phyloP scores from a whole-genome alignment of 2,329 filamentous ascomycete species.

The Helotiales sp. region DNA sequence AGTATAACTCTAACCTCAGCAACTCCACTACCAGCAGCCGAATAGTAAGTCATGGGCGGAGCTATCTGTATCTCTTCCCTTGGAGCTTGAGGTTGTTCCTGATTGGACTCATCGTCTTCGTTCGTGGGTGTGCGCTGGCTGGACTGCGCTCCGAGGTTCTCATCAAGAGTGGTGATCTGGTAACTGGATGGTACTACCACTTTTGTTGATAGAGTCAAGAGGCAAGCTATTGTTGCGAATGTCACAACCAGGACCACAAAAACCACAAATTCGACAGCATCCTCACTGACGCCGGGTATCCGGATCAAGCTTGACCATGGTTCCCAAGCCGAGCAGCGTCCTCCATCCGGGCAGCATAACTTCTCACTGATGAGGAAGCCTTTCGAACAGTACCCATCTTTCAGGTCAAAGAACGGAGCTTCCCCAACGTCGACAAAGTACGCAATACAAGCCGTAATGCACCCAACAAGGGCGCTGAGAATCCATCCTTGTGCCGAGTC shows the following conservation, averaged over 20 bases:
- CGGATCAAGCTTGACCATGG: conserved; percentile 54
- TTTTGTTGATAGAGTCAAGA: conserved; percentile 85
- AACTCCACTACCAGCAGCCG: conserved; percentile 92
- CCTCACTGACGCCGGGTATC: conserved; percentile 37
- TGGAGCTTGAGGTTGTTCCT: conserved; percentile 27
- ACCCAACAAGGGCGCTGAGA: conserved; percentile 84
- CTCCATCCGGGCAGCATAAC: conserved; percentile 61
- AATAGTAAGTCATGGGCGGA: conserved; percentile 89
- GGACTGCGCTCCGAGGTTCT: conserved; percentile 77
- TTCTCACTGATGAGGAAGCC: conserved; percentile 75
- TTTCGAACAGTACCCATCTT: conserved; percentile 78
- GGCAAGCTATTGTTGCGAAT: conserved; percentile 71
- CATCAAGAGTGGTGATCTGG: conserved; percentile 83
- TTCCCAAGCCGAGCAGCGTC: conserved; percentile 58
- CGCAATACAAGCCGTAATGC: conserved; percentile 79
- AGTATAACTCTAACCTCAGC: conserved; percentile 97
- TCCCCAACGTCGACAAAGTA: conserved; percentile 90
- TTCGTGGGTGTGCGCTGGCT: conserved; percentile 38
- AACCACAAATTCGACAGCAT: conserved; percentile 74
- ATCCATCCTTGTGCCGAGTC: conserved; percentile 95
- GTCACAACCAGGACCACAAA: conserved; percentile 72
- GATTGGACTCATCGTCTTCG: conserved; percentile 46
- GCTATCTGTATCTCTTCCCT: conserved; percentile 30
- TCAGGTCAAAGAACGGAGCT: conserved; percentile 82
- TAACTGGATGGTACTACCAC: conserved; percentile 90